Percentiles rank a stretch among this genome's conserved stretches.
Evolutionary conservation across 768 basidiomycete species (phyloP).

Genomic region (Boletus rex-veris): DNA sequence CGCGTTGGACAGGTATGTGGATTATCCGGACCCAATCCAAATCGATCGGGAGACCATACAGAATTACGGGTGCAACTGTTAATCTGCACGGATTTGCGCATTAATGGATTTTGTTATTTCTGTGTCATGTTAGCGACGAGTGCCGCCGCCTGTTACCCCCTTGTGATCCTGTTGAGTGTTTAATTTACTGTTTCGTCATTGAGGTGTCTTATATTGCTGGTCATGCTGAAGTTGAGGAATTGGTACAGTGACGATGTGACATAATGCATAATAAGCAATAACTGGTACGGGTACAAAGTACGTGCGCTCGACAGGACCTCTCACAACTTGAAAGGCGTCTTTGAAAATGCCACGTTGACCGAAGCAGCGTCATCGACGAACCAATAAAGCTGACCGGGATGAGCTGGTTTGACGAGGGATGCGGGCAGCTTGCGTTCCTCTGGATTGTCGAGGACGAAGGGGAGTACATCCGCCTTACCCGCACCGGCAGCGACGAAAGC

Average conservation of each 20-base stretch:
- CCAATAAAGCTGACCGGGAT: constrained; percentile 89
- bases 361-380: constrained; percentile 89
- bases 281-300: constrained; percentile 26
- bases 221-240: constrained; percentile 8
- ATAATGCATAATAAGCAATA: constrained; percentile 11
- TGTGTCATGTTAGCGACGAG: constrained; percentile 25
- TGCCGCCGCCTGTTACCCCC: constrained; percentile 31
- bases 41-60: constrained; percentile 92
- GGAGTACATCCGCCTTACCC: constrained; percentile 74
- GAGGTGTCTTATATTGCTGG: constrained; percentile 26
- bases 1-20: constrained; percentile 71
- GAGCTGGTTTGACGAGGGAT: constrained; percentile 71
- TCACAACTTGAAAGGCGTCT: constrained; percentile 56
- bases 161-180: constrained; percentile 33
- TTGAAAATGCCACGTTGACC: constrained; percentile 53
- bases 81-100: constrained; percentile 22
- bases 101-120: constrained; percentile 23
- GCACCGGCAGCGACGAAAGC: constrained; percentile 87
- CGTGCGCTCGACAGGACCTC: constrained; percentile 1
- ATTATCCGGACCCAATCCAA: constrained; percentile 98
- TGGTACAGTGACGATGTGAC: constrained; percentile 13
- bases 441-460: constrained; percentile 73
- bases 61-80: constrained; percentile 92
- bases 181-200: constrained; percentile 27
- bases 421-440: constrained; percentile 72